Base-by-base conservation (phyloP, 192 early-diverging fungal species). In the Pecoramyces ruminantium region DNA sequence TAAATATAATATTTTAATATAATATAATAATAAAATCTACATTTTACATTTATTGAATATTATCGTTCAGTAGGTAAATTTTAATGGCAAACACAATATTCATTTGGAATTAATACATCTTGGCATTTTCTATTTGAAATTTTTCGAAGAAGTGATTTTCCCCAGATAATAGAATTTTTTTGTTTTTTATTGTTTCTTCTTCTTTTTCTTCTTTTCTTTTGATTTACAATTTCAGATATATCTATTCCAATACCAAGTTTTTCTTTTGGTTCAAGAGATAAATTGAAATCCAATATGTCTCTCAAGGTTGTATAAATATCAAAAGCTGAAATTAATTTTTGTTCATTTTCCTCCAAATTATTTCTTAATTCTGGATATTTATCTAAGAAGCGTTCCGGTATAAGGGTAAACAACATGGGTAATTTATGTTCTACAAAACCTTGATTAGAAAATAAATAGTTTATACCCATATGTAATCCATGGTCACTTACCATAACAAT, bases 401-500 rank as follows among this genome's bases (percentile, higher is more conserved):
- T n/a, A 13, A 87, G 84, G 29, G 85, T 84, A 1, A 83, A 82
- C 13, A 85, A 82, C 77, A 84, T 84, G 51, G 86, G 86, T 78
- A 85, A 84, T 80, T 83, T 86, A 77, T 87, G 86, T 80, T 87
- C 86, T 67, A 84, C 83, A 29, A 82, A 79, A 29, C 86, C 86
- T 40, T 80, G 85, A 21, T 82, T 81, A 9, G 84, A 80, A 27
- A 87, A 87, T 81, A 83, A 83, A 80, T 84, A 85, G 78, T 83
- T 84, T 77, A 87, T 82, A 14, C 86, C 86, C 83, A 87, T 85
- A 67, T 87, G 86, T 51, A 87, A 83, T 18, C 86, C 86, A 80
- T 87, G 86, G 80, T 87, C 86, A 14, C 84, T 83, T 80, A 87
- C 81, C 82, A 84, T 81, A 18, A 87, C 79, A 78, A 87, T 79